These are phyloP conservation scores for Coniochaeta sp. DNA, from an alignment of 2,329 filamentous ascomycete genomes.

Conservation along the genomic window DNA sequence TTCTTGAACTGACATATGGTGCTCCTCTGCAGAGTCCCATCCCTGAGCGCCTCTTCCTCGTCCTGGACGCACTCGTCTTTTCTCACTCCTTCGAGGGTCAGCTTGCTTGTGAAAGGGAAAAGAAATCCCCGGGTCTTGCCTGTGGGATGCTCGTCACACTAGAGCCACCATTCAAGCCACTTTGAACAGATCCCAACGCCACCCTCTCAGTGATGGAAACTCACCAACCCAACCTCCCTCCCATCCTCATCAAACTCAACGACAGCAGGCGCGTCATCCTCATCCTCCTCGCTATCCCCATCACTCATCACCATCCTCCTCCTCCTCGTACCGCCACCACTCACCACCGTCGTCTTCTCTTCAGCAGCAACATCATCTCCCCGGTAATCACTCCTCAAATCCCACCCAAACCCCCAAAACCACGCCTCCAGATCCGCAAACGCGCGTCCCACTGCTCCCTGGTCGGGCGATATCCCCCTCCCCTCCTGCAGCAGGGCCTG, in stretches of 20 bases:
- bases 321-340: slow-evolving; percentile 35
- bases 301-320: slow-evolving; percentile 26
- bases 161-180: not conserved
- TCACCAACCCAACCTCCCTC: slow-evolving; percentile 43
- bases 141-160: no score
- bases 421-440: slow-evolving; percentile 43
- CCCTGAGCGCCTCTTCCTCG: not conserved
- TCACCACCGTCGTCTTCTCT: slow-evolving; percentile 31
- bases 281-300: slow-evolving; percentile 35
- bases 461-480: slow-evolving; percentile 26
- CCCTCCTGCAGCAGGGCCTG: slow-evolving; percentile 34
- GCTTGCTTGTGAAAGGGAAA: no score
- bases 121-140: no score
- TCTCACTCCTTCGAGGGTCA: no score
- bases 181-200: not conserved
- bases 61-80: no score
- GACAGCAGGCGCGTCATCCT: slow-evolving; percentile 45
- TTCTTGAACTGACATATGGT: no score
- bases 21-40: no score
- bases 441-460: slow-evolving; percentile 36
- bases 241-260: slow-evolving; percentile 46
- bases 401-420: slow-evolving; percentile 45
- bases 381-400: slow-evolving; percentile 38
- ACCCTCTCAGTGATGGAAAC: slow-evolving; percentile 24
- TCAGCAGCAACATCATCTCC: slow-evolving; percentile 45